Evolutionary conservation across 2,329 filamentous ascomycete species (phyloP), one percentile per base, ranked within the genome.

Genomic region (Ampelomyces quisqualis): DNA sequence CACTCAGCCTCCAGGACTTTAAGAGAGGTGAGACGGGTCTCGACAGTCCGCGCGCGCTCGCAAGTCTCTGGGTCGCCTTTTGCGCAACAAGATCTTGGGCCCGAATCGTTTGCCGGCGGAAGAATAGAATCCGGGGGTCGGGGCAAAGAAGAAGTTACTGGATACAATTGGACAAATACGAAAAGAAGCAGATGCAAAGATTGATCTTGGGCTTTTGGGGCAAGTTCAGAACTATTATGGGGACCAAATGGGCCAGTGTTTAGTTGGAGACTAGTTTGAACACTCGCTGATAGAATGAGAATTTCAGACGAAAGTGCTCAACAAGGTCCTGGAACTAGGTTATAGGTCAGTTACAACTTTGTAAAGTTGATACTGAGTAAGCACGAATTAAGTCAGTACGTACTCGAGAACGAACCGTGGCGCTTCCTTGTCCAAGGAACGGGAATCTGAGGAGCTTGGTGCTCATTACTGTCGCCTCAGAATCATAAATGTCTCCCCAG

Each of bases 1-100:
- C 13, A 1, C 26, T 46, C 8, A 10, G 37, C 7, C 27, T 46
- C 4, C 40, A 40, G 10, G 43, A 51, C 20, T 19, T 34, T 6
- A 46, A 49, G 28, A 51, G 49, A 26, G 40, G 47, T 6, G 51
- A 37, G 4, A 46, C 40, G 13, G 40, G 34, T 19, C 18, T 36
- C 14, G 34, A 51, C 2, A 23, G 38, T 29, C 29, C 47, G 17
- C 44, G n/a, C n/a, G 47, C n/a, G 22, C 34, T 22, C 24, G 34
- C 11, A 37, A 37, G 24, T 26, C 34, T 4, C 14, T 27, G 7
- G 14, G 13, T 15, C 37, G 37, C 8, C 22, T 20, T 14, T 14
- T 39, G n/a, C 37, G 37, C 22, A 39, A 39, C 29, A 39, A 19
- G 14, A 18, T 31, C 5, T 31, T 14, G 7, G 21, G 22, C 28